Percentiles rank a stretch among this genome's conserved stretches.
These are phyloP conservation scores for Ustilago nuda DNA, from an alignment of 1,284 basidiomycete species.

Conservation along the genomic window DNA sequence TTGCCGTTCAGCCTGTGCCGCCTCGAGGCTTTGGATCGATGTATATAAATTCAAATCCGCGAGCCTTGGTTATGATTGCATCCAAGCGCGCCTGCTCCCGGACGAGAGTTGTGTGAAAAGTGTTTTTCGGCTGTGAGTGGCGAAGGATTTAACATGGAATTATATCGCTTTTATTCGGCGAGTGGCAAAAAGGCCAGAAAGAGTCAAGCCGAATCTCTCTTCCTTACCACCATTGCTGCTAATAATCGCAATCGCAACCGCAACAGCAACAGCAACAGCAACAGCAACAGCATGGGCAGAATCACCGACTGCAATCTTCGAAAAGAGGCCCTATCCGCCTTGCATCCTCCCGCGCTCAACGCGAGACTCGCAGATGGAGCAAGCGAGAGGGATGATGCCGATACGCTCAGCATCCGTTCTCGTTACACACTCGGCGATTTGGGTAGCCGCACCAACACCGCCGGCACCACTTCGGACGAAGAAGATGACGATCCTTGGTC, in stretches of 20 bases:
- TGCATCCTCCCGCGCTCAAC: not conserved
- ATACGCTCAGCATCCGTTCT: slow-evolving; percentile 43
- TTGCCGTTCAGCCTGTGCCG: too few relatives aligned
- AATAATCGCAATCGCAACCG: not conserved
- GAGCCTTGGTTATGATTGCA: too few relatives aligned
- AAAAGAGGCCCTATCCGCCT: slow-evolving; percentile 9
- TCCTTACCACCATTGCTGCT: not conserved
- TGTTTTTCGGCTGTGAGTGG: too few relatives aligned
- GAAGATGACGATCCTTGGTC: slow-evolving; percentile 41
- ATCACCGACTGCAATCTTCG: slow-evolving; percentile 10
- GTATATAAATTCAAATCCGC: too few relatives aligned
- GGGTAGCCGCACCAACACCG: too few relatives aligned
- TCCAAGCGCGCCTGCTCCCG: too few relatives aligned
- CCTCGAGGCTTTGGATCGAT: too few relatives aligned
- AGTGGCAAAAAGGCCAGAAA: too few relatives aligned
- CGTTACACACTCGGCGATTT: slow-evolving; percentile 47
- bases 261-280: not conserved
- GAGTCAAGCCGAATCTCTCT: not conserved
- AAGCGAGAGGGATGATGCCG: slow-evolving; percentile 28
- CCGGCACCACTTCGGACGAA: not conserved
- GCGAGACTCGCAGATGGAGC: not conserved
- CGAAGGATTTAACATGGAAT: too few relatives aligned
- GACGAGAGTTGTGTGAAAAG: too few relatives aligned
- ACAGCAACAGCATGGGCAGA: slow-evolving; percentile 16
- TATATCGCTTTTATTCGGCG: too few relatives aligned